These are phyloP conservation scores for Nicotiana benthamiana DNA, from an alignment of 257 asterid genomes.

Conservation along the genomic window DNA sequence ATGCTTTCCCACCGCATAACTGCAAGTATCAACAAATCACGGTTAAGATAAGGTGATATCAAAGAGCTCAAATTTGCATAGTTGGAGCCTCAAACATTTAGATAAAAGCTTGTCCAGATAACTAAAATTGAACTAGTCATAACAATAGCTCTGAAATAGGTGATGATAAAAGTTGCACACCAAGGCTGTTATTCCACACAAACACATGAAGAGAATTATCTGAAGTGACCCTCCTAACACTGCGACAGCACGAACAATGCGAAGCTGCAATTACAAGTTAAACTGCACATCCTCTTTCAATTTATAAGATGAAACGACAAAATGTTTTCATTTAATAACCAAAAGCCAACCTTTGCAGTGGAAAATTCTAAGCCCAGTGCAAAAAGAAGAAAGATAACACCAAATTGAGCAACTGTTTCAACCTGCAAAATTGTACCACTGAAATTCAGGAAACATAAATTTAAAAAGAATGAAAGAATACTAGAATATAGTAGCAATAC, in stretches of 20 bases:
- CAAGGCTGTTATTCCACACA: slow-evolving; percentile 73
- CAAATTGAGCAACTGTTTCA: slow-evolving; percentile 85
- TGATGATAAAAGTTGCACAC: slow-evolving; percentile 29
- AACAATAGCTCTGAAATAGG: not conserved
- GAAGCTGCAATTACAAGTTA: slow-evolving; percentile 47
- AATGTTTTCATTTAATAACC: slow-evolving; percentile 7
- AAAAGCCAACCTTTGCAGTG: slow-evolving; percentile 55
- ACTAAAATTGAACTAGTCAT: not conserved
- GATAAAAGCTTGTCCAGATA: slow-evolving; percentile 4
- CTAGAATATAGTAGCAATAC: not conserved
- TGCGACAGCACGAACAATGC: slow-evolving; percentile 75
- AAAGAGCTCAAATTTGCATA: not conserved
- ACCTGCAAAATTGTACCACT: slow-evolving; percentile 38
- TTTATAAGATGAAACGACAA: slow-evolving; percentile 1
- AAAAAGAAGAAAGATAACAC: slow-evolving; percentile 82
- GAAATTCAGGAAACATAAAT: slow-evolving; percentile 13
- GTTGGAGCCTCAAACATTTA: slow-evolving; percentile 3
- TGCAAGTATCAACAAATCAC: slow-evolving; percentile 25
- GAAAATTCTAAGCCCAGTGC: slow-evolving; percentile 89
- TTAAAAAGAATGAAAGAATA: not conserved
- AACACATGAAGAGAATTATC: slow-evolving; percentile 74
- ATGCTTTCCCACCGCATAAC: slow-evolving; percentile 79
- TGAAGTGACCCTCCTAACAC: slow-evolving; percentile 77
- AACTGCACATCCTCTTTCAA: slow-evolving; percentile 4
- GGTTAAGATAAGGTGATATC: slow-evolving; percentile 8